Conservation (phyloP, 2,329 filamentous ascomycete genomes). For the Leptoxyphium fumago region DNA sequence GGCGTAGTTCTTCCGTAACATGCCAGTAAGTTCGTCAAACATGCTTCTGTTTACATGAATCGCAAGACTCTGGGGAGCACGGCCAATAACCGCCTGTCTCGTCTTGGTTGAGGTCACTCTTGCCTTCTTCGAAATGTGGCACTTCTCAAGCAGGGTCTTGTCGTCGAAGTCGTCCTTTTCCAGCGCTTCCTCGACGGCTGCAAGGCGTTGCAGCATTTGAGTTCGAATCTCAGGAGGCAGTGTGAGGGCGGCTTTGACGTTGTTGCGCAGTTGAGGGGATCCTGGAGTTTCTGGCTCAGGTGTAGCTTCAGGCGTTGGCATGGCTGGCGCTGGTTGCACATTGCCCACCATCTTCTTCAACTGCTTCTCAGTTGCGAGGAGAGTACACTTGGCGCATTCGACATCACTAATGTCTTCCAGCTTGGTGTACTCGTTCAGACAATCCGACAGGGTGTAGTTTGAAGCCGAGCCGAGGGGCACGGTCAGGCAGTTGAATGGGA, state of each 20-base stretch:
- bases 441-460: conserved; percentile 59
- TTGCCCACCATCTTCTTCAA: conserved; percentile 29
- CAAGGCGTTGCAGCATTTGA: conserved; percentile 40
- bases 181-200: conserved; percentile 54
- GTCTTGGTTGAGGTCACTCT: conserved; percentile 71
- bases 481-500: conserved; percentile 86
- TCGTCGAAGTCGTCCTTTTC: conserved; percentile 67
- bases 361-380: conserved; percentile 44
- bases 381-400: conserved; percentile 80
- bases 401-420: conserved; percentile 80
- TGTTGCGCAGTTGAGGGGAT: conserved; percentile 9
- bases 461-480: conserved; percentile 57
- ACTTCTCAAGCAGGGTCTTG: conserved; percentile 30
- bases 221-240: conserved; percentile 29
- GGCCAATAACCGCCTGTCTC: conserved; percentile 72
- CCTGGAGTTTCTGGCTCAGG: background rate
- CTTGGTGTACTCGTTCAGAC: conserved; percentile 70
- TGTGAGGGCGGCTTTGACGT: conserved; percentile 7
- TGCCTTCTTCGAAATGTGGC: conserved; percentile 40
- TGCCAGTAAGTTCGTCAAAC: conserved; percentile 70
- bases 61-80: conserved; percentile 64
- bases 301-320: background rate
- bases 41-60: conserved; percentile 86
- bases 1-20: conserved; percentile 71
- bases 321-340: background rate